phyloP scores from a whole-genome alignment of 208 protist genomes.

The Herpetomonas tarakana region DNA sequence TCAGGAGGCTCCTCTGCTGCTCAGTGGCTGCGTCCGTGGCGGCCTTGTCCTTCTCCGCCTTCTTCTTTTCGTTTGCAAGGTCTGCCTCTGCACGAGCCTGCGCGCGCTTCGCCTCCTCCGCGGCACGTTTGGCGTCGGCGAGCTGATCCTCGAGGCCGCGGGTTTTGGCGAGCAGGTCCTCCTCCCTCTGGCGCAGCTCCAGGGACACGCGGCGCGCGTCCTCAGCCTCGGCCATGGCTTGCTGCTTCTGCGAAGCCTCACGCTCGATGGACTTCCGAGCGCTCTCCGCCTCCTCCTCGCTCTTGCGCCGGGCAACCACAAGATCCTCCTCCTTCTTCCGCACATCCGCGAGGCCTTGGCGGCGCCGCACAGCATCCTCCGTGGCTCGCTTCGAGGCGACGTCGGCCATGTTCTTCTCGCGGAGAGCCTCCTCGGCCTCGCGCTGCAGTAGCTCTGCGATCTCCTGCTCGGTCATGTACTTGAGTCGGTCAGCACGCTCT shows the following conservation, averaged over 20 bases:
- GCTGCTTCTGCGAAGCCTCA: conserved; percentile 21
- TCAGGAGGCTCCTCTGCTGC: conserved; percentile 2
- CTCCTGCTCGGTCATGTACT: conserved; percentile 71
- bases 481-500: conserved; percentile 69
- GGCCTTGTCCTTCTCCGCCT: conserved; percentile 9
- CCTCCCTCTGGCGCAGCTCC: conserved; percentile 26
- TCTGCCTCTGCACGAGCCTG: conserved; percentile 29
- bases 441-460: conserved; percentile 59
- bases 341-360: conserved; percentile 18
- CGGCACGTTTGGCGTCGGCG: conserved; percentile 28
- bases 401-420: conserved; percentile 35
- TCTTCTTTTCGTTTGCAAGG: conserved; percentile 18
- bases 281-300: conserved; percentile 16
- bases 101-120: conserved; percentile 20
- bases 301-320: conserved; percentile 17
- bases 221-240: conserved; percentile 19
- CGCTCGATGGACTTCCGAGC: conserved; percentile 14
- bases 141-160: conserved; percentile 29
- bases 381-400: conserved; percentile 27
- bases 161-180: conserved; percentile 20
- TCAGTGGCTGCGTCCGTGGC: conserved; percentile 1
- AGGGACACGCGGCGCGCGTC: conserved; percentile 7
- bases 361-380: conserved; percentile 34
- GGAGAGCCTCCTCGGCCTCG: conserved; percentile 47
- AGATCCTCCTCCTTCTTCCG: conserved; percentile 28